Percentiles rank a stretch among this genome's conserved stretches.
Evolutionary conservation across 129 eudicot genomes (phyloP).

Genomic region (Lonicera japonica): DNA sequence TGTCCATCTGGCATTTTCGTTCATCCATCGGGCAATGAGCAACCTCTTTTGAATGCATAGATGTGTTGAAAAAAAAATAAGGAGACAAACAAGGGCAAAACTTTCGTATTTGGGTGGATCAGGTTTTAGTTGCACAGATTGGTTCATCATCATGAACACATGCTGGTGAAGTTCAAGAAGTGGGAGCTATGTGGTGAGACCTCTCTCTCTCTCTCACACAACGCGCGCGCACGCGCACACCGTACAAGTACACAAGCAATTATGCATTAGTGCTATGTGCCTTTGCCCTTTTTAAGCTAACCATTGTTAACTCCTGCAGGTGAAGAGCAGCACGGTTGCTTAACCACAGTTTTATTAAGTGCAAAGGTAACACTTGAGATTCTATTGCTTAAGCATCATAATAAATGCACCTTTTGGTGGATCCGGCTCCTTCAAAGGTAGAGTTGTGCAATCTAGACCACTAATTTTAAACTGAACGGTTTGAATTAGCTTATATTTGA

Average conservation of each 20-base stretch:
- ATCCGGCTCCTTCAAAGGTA: too few species aligned
- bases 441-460: too few species aligned
- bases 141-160: constrained; percentile 55
- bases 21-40: constrained; percentile 70
- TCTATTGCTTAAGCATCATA: neutral
- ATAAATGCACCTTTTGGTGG: too few species aligned
- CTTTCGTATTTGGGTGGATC: constrained; percentile 87
- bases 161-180: constrained; percentile 82
- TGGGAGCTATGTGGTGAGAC: constrained; percentile 82
- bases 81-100: constrained; percentile 71
- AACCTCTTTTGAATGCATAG: constrained; percentile 51
- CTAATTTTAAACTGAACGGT: too few species aligned
- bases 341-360: constrained; percentile 62
- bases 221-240: too few species aligned
- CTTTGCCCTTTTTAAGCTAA: neutral
- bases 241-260: too few species aligned
- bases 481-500: too few species aligned
- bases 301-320: constrained; percentile 32
- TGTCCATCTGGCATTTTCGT: constrained; percentile 47
- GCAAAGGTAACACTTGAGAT: constrained; percentile 47
- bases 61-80: constrained; percentile 37
- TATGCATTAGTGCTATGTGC: neutral
- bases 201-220: too few species aligned
- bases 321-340: constrained; percentile 52
- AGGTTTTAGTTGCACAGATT: constrained; percentile 53